Conservation (phyloP, 495 filamentous ascomycete species). For the Entonaema liquescens region DNA sequence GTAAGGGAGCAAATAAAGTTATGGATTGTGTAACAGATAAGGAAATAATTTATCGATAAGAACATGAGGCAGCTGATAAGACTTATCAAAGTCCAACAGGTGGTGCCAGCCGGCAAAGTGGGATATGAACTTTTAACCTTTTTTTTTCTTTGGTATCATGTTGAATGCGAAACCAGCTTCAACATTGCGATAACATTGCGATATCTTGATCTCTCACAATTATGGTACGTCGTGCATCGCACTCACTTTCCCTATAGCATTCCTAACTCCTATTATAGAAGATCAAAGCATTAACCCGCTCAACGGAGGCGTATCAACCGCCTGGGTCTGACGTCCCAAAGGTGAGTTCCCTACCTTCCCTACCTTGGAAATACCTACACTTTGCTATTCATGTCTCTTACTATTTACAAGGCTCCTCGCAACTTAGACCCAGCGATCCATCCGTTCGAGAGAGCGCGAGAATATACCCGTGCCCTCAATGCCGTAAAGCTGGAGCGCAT, state of each 20-base stretch:
- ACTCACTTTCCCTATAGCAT: not conserved
- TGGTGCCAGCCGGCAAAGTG: constrained; percentile 22
- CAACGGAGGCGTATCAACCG: constrained; percentile 77
- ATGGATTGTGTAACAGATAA: not conserved
- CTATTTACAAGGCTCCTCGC: constrained; percentile 61
- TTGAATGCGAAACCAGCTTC: constrained; percentile 12
- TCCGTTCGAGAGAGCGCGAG: constrained; percentile 92
- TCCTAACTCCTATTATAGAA: constrained; percentile 60
- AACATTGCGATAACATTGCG: constrained; percentile 13
- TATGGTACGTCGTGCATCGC: constrained; percentile 22
- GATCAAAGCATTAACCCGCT: constrained; percentile 90
- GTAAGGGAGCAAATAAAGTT: not conserved
- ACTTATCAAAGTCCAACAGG: not conserved
- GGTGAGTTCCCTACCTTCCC: constrained; percentile 46
- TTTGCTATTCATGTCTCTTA: constrained; percentile 8
- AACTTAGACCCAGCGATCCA: constrained; percentile 94
- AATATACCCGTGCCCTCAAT: constrained; percentile 81
- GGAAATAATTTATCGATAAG: constrained; percentile 21
- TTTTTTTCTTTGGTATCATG: constrained; percentile 23
- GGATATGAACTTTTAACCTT: constrained; percentile 24
- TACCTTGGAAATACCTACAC: constrained; percentile 3
- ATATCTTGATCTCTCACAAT: constrained; percentile 9
- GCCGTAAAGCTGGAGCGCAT: constrained; percentile 94
- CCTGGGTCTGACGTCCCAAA: constrained; percentile 77
- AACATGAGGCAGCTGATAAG: constrained; percentile 3